Evolutionary conservation across 495 filamentous ascomycete genomes (phyloP).

Genomic region (Aspergillus ellipticus): DNA sequence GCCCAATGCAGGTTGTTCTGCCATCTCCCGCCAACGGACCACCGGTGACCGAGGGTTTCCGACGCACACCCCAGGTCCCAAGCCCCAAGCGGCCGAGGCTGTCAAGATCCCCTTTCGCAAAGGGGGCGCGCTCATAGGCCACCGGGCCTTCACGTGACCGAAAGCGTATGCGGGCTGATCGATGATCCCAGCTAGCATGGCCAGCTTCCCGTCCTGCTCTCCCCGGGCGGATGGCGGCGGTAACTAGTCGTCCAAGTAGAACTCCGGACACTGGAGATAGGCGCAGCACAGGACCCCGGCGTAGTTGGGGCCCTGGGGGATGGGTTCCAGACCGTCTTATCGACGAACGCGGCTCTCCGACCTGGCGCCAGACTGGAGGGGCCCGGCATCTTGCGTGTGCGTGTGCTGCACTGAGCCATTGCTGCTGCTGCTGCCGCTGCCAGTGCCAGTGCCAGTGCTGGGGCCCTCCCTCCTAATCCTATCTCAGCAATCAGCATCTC

Average conservation of each 20-base stretch:
- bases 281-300: too few species aligned
- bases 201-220: constrained; percentile 15
- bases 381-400: neutral
- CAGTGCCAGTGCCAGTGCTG: too few species aligned
- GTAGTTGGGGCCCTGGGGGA: neutral
- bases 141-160: constrained; percentile 33
- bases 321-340: constrained; percentile 5
- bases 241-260: constrained; percentile 6
- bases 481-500: too few species aligned
- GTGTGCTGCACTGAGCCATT: too few species aligned
- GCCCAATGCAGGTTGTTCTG: constrained; percentile 6
- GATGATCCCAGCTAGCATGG: constrained; percentile 22
- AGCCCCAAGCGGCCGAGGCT: constrained; percentile 14
- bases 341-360: constrained; percentile 8
- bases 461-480: too few species aligned
- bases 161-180: constrained; percentile 38
- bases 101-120: constrained; percentile 11
- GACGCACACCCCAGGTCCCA: constrained; percentile 10
- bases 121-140: constrained; percentile 21
- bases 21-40: constrained; percentile 12
- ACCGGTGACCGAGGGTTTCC: constrained; percentile 14
- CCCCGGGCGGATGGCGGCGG: constrained; percentile 12
- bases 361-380: neutral
- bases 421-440: too few species aligned
- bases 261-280: too few species aligned